These are phyloP conservation scores for Lagenidium sp. DNA, from an alignment of 352 stramenopile genomes.

Conservation along the genomic window DNA sequence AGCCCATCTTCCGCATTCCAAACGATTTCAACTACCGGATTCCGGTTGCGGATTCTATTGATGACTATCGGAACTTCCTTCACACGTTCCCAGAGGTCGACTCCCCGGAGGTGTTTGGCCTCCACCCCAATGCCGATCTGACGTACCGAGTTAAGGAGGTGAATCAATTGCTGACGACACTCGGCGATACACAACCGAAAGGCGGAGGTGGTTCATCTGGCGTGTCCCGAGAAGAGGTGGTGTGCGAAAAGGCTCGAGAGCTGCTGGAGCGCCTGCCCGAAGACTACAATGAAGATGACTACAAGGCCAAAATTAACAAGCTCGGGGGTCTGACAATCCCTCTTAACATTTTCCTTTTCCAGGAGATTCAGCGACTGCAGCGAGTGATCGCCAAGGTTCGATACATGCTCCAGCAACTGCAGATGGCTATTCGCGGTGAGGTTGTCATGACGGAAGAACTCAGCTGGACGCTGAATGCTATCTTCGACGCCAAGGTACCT, in stretches of 20 bases:
- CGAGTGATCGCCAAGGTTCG: constrained; percentile 94
- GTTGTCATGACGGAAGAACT: constrained; percentile 98
- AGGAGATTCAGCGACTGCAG: constrained; percentile 97
- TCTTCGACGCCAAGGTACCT: constrained; percentile 95
- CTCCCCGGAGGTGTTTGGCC: constrained; percentile 97
- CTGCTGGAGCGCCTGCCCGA: constrained; percentile 92
- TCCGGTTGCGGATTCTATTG: constrained; percentile 86
- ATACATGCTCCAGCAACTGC: constrained; percentile 92
- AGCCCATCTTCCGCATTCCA: constrained; percentile 94
- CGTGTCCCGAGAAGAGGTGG: constrained; percentile 92
- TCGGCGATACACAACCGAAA: constrained; percentile 96
- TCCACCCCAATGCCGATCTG: constrained; percentile 98
- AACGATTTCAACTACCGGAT: constrained; percentile 97
- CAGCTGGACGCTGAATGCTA: constrained; percentile 91
- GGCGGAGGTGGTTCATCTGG: constrained; percentile 82
- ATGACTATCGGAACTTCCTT: constrained; percentile 94
- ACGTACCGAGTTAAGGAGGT: constrained; percentile 97
- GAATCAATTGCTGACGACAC: constrained; percentile 89
- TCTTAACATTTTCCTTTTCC: constrained; percentile 98
- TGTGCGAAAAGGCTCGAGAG: constrained; percentile 94
- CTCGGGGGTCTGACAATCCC: constrained; percentile 93
- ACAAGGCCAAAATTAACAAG: constrained; percentile 96
- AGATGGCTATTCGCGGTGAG: constrained; percentile 97
- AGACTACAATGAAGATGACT: constrained; percentile 97
- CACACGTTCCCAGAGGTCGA: constrained; percentile 95